These are phyloP conservation scores for Penicillium odoratum DNA, from an alignment of 495 filamentous ascomycete species.

Conservation along the genomic window DNA sequence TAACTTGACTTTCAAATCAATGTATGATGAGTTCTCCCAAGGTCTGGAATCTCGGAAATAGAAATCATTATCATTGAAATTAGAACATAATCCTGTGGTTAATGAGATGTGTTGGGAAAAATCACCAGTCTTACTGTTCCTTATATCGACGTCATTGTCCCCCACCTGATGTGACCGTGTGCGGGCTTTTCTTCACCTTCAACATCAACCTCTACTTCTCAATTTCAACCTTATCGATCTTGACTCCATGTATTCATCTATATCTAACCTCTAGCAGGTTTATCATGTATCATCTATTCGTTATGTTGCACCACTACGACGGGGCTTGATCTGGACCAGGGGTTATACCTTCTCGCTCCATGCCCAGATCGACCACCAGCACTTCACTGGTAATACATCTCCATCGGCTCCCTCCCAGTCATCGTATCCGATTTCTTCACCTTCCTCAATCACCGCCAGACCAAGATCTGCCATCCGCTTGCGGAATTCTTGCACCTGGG, in stretches of 20 bases:
- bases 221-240: background rate
- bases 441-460: constrained; percentile 55
- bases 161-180: background rate
- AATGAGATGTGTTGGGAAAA: too few species aligned
- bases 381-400: constrained; percentile 53
- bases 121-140: too few species aligned
- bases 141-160: background rate
- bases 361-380: constrained; percentile 69
- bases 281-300: constrained; percentile 41
- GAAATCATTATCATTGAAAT: too few species aligned
- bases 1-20: too few species aligned
- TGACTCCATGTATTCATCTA: constrained; percentile 12
- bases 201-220: background rate
- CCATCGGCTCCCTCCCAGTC: constrained; percentile 62
- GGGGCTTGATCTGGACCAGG: constrained; percentile 1
- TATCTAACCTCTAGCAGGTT: constrained; percentile 27
- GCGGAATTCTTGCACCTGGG: constrained; percentile 55
- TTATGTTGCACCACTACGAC: constrained; percentile 15
- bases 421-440: constrained; percentile 65
- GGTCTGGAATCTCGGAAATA: too few species aligned
- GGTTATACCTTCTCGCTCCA: constrained; percentile 48
- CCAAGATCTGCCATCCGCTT: constrained; percentile 53
- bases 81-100: too few species aligned
- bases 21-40: too few species aligned
- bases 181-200: background rate